Base-by-base conservation (phyloP, 2,329 filamentous ascomycete species). In the Verticillium alfalfae region DNA sequence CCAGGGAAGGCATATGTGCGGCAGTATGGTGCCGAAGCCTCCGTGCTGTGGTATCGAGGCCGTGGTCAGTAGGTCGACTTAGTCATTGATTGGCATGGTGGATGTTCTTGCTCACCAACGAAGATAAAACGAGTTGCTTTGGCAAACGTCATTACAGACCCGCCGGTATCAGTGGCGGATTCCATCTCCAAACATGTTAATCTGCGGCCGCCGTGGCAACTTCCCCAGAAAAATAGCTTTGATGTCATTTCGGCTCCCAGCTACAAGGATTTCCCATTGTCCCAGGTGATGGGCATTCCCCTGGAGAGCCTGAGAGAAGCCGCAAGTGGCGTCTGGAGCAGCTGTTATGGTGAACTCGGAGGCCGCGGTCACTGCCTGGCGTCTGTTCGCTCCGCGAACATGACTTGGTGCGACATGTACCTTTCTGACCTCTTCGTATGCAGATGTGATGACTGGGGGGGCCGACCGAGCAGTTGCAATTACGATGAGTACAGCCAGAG, bases 131-230 rank as follows among this genome's bases (percentile, higher is more conserved):
- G 18, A 13, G 41, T 65, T 65, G 31, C 39, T 55, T 52, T 59
- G 58, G 56, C 63, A 65, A n/a, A 60, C 58, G 34, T 62, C 63
- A 34, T 65, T 56, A 60, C 61, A 65, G 31, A 18, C 12, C 12
- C 3, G 18, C 22, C 3, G 58, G 58, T 16, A 18, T 65, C 41
- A n/a, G 52, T 52, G 31, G 63, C 63, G 10, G 26, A 15, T 10
- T 31, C 26, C 34, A 39, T 16, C 57, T 58, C 57, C 13, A 22
- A 10, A 34, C 57, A 58, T 12, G 2, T 1, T 2, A 58, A 37
- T 9, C 45, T 13, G 26, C 37, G 2, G 26, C n/a, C 18, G 36
- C 22, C 7, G 37, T n/a, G 1, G 7, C 38, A 31, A 59, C 36
- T 37, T 37, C 60, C 63, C 56, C 61, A 65, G 31, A 62, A 56